Evolutionary conservation across 768 basidiomycete species (phyloP).

Genomic region (Crepidotus variabilis): DNA sequence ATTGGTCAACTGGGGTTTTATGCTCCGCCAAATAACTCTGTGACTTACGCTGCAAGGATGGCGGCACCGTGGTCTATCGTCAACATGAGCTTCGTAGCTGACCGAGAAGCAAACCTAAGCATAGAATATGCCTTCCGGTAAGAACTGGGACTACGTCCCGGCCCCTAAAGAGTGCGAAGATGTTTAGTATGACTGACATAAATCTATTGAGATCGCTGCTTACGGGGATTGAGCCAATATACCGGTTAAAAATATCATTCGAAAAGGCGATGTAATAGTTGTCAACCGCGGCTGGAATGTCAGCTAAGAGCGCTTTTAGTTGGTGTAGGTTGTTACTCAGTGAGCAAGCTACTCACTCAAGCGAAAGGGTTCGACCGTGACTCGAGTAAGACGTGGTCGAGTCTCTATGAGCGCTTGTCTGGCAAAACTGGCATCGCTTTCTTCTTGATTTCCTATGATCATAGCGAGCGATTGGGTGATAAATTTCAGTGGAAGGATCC

Average conservation of each 20-base stretch:
- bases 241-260: not conserved
- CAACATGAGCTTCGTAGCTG: not conserved
- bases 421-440: too few relatives aligned
- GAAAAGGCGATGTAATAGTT: not conserved
- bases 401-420: not conserved
- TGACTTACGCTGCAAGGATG: not conserved
- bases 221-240: not conserved
- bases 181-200: too few relatives aligned
- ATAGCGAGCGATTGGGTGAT: not conserved
- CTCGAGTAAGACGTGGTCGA: not conserved
- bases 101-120: not conserved
- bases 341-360: not conserved
- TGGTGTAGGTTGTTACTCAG: not conserved
- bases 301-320: not conserved
- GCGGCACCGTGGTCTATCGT: slow-evolving; percentile 3
- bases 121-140: not conserved
- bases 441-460: not conserved
- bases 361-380: not conserved
- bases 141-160: not conserved
- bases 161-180: not conserved
- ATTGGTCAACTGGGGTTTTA: too few relatives aligned
- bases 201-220: not conserved
- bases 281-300: not conserved
- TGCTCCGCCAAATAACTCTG: not conserved
- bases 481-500: too few relatives aligned